phyloP scores from a whole-genome alignment of 352 stramenopile genomes.

The Phytophthora idaei region DNA sequence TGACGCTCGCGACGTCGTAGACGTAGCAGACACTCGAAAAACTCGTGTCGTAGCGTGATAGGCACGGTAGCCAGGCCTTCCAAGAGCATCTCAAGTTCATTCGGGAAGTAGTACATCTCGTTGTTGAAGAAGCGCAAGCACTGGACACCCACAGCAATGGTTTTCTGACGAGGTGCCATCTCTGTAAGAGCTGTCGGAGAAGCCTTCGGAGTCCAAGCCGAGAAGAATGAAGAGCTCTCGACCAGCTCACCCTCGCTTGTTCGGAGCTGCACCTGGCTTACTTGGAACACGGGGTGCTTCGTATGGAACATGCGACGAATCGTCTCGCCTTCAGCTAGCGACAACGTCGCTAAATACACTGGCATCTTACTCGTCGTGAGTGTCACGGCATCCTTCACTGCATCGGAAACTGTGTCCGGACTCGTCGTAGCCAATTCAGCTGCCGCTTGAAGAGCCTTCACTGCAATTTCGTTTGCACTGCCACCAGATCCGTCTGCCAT shows the following conservation, averaged over 20 bases:
- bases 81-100: slow-evolving; percentile 93
- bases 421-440: slow-evolving; percentile 38
- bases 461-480: slow-evolving; percentile 71
- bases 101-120: slow-evolving; percentile 97
- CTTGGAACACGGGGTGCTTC: slow-evolving; percentile 75
- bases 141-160: slow-evolving; percentile 62
- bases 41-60: slow-evolving; percentile 78
- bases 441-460: slow-evolving; percentile 53
- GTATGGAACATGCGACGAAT: slow-evolving; percentile 96
- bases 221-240: slow-evolving; percentile 79
- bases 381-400: slow-evolving; percentile 54
- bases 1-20: slow-evolving; percentile 96
- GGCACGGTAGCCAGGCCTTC: slow-evolving; percentile 62
- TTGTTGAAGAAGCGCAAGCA: slow-evolving; percentile 99
- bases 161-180: slow-evolving; percentile 32
- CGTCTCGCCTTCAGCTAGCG: slow-evolving; percentile 97
- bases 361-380: slow-evolving; percentile 43
- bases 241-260: slow-evolving; percentile 84
- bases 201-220: slow-evolving; percentile 45
- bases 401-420: slow-evolving; percentile 26
- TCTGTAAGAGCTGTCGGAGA: not conserved
- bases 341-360: slow-evolving; percentile 95
- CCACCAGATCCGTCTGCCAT: slow-evolving; percentile 33
- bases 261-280: slow-evolving; percentile 70
- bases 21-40: slow-evolving; percentile 85